Evolutionary conservation across 306 rosid genomes (phyloP), one percentile per base, ranked within the genome.

Genomic region (Sicyos edulis): DNA sequence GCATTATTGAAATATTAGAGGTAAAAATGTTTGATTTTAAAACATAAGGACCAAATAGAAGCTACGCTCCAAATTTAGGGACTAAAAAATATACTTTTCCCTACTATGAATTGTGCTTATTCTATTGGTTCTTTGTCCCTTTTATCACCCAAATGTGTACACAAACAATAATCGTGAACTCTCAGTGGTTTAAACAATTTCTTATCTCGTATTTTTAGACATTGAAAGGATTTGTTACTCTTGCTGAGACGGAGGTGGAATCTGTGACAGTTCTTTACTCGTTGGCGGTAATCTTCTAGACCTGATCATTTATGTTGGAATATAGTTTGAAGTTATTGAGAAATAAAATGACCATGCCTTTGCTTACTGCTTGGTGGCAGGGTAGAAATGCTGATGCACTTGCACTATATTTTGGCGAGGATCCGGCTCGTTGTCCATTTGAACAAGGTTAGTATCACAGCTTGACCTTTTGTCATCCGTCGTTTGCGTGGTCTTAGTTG

Each of bases 351-450:
- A 76, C 58, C 24, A 45, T 54, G 71, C 70, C 56, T 63, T 78
- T 22, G 72, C 68, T 77, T 55, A 62, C 74, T 44, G 60, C 13
- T 14, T 66, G 71, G 54, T 74, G 47, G 59, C 96, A 95, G 99
- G 99, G 99, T 81, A 88, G 90, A 86, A 88, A 86, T 70, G 99
- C 99, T 2, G 99, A 95, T 85, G 92, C 88, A 55, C 97, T 95
- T 77, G 96, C 95, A 26, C 80, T 78, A 37, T 95, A 95, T 81
- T 91, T 95, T 72, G 92, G 92, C 10, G 99, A 95, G 88, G 97
- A 95, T 83, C 99, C 99, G 71, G 81, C 91, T 19, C 78, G 88
- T 14, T 91, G 81, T 84, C 96, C 97, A 19, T 89, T 89, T 79
- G 99, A 95, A 77, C 99, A 95, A 86, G 97, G 99, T 91, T 82